A percentile compares a stretch with the other conserved stretches of the same genome.
Conservation (phyloP, 2,329 filamentous ascomycete species). For the Neofusicoccum kwambonambiense region DNA sequence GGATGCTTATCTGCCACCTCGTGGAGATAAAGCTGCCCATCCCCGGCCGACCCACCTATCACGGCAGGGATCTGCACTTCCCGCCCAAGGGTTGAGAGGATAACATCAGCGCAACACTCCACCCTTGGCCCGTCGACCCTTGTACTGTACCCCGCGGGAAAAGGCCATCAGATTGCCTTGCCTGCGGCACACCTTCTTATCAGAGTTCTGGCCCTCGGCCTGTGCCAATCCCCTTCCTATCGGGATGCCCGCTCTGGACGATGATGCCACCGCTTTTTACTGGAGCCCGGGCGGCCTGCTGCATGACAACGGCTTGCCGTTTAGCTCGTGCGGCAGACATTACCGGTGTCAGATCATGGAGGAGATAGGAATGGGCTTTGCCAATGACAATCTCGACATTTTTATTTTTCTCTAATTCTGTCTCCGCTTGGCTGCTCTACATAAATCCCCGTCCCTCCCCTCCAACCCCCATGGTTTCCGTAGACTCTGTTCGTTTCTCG, state of each 20-base stretch:
- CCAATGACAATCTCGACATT: neutral
- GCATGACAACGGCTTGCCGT: neutral
- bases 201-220: conserved; percentile 7
- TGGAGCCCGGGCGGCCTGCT: neutral
- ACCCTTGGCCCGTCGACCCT: neutral
- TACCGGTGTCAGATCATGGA: neutral
- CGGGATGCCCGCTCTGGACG: neutral
- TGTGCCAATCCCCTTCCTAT: neutral
- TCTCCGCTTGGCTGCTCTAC: neutral
- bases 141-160: neutral
- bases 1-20: neutral
- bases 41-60: neutral
- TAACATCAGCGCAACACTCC: neutral
- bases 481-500: neutral
- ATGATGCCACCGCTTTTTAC: neutral
- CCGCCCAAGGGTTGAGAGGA: neutral
- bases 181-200: neutral
- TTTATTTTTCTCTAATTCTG: neutral
- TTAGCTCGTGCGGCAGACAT: neutral
- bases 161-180: neutral
- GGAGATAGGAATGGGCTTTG: neutral
- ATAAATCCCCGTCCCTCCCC: neutral
- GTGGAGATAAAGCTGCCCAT: neutral
- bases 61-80: neutral
- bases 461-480: too few species aligned